A percentile compares a stretch with the other conserved stretches of the same genome.
phyloP scores from a whole-genome alignment of 495 filamentous ascomycete genomes.

The Neurospora discreta region DNA sequence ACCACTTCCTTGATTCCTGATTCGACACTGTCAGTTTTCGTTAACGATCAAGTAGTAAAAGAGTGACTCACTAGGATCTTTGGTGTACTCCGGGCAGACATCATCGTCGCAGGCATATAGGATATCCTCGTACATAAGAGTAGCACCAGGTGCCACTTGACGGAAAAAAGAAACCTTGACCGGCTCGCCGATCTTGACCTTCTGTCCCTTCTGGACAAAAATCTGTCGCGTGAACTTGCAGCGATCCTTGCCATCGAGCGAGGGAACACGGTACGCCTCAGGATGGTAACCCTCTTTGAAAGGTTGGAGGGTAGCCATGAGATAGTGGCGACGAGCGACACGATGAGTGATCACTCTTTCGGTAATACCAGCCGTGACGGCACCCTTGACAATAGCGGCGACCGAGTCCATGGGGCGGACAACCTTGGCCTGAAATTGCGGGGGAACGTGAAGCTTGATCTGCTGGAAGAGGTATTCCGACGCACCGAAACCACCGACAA shows the following conservation, averaged over 20 bases:
- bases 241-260: slow-evolving; percentile 89
- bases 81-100: slow-evolving; percentile 96
- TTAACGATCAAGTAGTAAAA: not conserved
- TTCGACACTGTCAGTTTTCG: slow-evolving; percentile 17
- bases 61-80: slow-evolving; percentile 83
- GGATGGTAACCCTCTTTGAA: slow-evolving; percentile 99
- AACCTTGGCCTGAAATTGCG: slow-evolving; percentile 68
- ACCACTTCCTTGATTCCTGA: slow-evolving; percentile 98
- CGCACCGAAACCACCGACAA: slow-evolving; percentile 64
- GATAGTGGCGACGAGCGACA: slow-evolving; percentile 95
- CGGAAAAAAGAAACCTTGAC: slow-evolving; percentile 99
- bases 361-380: slow-evolving; percentile 82
- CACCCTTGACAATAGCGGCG: slow-evolving; percentile 66
- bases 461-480: slow-evolving; percentile 74
- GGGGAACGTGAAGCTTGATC: slow-evolving; percentile 72
- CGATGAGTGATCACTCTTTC: slow-evolving; percentile 93
- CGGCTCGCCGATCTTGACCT: slow-evolving; percentile 97
- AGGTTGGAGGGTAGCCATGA: slow-evolving; percentile 96
- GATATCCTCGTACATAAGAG: slow-evolving; percentile 98
- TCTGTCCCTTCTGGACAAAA: slow-evolving; percentile 96
- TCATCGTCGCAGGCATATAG: slow-evolving; percentile 97
- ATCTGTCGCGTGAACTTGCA: slow-evolving; percentile 99
- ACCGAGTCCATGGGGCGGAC: slow-evolving; percentile 70
- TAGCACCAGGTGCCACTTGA: slow-evolving; percentile 93
- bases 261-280: slow-evolving; percentile 93